These are phyloP conservation scores for Wolfiporia cocos DNA, from an alignment of 1,284 basidiomycete genomes.

Conservation along the genomic window DNA sequence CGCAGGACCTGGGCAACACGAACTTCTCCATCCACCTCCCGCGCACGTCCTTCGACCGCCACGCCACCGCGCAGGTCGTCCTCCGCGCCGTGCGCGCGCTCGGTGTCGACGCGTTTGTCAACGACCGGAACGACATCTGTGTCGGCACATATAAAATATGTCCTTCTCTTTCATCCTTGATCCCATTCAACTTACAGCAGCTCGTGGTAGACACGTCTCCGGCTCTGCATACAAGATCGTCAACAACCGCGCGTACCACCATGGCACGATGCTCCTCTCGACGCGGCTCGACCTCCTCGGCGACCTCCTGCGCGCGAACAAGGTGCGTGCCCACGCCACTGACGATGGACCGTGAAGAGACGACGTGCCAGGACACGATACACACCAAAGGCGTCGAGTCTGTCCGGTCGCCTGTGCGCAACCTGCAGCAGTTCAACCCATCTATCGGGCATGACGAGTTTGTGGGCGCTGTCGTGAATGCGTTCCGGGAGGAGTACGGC, in stretches of 20 bases:
- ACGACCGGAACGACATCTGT: conserved; percentile 90
- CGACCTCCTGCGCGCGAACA: conserved; percentile 63
- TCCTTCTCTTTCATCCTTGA: conserved; percentile 16
- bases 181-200: conserved; percentile 4
- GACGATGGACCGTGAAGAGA: too few relatives aligned
- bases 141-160: conserved; percentile 84
- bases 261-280: conserved; percentile 98
- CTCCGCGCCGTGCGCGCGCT: conserved; percentile 75
- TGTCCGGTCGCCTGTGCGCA: conserved; percentile 88
- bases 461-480: conserved; percentile 60
- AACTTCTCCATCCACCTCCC: conserved; percentile 96
- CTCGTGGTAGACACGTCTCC: conserved; percentile 62
- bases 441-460: conserved; percentile 66
- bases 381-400: conserved; percentile 85
- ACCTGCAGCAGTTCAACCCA: conserved; percentile 58
- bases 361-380: conserved; percentile 64
- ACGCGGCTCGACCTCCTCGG: conserved; percentile 70
- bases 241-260: conserved; percentile 89
- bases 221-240: conserved; percentile 98
- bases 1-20: conserved; percentile 92
- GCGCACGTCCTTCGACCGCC: conserved; percentile 75
- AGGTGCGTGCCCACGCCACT: conserved; percentile 60
- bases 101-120: conserved; percentile 71
- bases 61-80: conserved; percentile 75
- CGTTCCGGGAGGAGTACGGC: conserved; percentile 67